A percentile compares a stretch with the other conserved stretches of the same genome.
These are phyloP conservation scores for Sporothrix curviconia DNA, from an alignment of 2,329 filamentous ascomycete species.

Conservation along the genomic window DNA sequence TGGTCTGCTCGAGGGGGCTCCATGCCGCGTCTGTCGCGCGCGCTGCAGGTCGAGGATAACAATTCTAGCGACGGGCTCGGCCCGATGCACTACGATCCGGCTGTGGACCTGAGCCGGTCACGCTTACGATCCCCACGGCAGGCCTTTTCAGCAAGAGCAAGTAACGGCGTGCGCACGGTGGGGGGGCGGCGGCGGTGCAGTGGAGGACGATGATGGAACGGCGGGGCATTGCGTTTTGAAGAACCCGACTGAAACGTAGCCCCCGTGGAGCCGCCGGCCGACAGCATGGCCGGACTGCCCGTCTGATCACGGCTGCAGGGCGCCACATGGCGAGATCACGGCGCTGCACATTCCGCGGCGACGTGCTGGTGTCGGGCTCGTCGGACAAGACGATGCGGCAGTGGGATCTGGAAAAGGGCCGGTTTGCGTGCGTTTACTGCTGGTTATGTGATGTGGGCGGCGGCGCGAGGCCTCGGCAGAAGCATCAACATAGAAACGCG, in stretches of 20 bases:
- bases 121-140: conserved; percentile 69
- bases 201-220: conserved; percentile 48
- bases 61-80: conserved; percentile 88
- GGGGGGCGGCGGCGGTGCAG: too few species aligned
- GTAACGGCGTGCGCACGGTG: conserved; percentile 44
- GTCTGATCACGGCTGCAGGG: conserved; percentile 80
- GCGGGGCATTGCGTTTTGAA: conserved; percentile 67
- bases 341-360: conserved; percentile 83
- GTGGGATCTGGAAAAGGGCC: conserved; percentile 96
- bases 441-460: conserved; percentile 98
- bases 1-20: conserved; percentile 80
- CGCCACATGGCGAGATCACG: conserved; percentile 88
- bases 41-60: conserved; percentile 91
- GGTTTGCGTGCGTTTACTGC: conserved; percentile 93
- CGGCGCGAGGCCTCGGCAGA: conserved; percentile 78
- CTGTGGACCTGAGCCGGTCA: conserved; percentile 87
- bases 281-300: conserved; percentile 85
- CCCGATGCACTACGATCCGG: conserved; percentile 89
- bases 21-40: conserved; percentile 89
- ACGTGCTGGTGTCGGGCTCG: conserved; percentile 89
- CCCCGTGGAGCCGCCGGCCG: conserved; percentile 62
- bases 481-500: conserved; percentile 43
- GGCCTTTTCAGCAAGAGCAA: conserved; percentile 47
- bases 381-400: conserved; percentile 95
- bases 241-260: conserved; percentile 63